Conservation (phyloP, 306 rosid species). For the Hippophae tibetana region DNA sequence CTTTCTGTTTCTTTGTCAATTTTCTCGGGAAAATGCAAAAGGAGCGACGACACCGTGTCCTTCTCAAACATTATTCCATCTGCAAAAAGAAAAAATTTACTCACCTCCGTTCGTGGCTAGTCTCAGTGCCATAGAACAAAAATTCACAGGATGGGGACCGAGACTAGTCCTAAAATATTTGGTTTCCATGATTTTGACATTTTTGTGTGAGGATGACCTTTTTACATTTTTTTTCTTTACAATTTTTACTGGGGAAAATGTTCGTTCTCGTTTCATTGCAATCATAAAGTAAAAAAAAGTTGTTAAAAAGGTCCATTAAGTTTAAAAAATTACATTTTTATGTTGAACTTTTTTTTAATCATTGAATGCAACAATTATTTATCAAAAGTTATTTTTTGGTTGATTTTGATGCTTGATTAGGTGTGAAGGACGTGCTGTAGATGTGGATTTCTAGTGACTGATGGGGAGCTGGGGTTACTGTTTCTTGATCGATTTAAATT, state of each 20-base stretch:
- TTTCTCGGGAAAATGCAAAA: too few species aligned
- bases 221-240: background rate
- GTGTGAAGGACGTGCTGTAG: slow-evolving; percentile 26
- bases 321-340: too few species aligned
- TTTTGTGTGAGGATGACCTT: background rate
- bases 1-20: too few species aligned
- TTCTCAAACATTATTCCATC: background rate
- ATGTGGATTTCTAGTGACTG: slow-evolving; percentile 17
- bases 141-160: background rate
- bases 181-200: background rate
- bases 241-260: background rate
- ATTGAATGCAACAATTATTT: background rate
- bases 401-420: slow-evolving; percentile 22
- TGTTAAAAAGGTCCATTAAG: background rate
- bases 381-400: slow-evolving; percentile 5
- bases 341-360: background rate
- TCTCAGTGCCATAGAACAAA: background rate
- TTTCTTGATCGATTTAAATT: too few species aligned
- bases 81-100: too few species aligned
- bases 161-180: background rate
- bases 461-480: background rate
- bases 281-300: background rate
- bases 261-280: background rate
- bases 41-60: background rate
- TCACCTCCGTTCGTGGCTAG: background rate